Conservation (phyloP, 495 filamentous ascomycete species). For the Trichoderma gamsii region DNA sequence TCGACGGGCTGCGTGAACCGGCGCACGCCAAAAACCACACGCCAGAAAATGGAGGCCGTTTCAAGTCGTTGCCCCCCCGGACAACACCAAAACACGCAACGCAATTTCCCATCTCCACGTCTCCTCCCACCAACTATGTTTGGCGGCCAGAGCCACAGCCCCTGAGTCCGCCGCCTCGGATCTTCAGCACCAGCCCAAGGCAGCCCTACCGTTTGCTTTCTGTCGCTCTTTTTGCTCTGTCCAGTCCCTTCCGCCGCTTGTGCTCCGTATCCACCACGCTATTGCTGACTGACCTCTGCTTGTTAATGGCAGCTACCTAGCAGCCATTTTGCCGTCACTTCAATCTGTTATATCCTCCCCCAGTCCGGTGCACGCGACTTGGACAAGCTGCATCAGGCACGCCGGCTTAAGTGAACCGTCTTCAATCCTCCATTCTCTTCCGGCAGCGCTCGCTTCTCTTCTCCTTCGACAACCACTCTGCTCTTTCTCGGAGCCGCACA, state of each 20-base stretch:
- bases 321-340: not conserved
- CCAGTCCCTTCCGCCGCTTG: not conserved
- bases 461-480: not conserved
- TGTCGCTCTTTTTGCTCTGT: not conserved
- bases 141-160: not conserved
- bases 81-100: constrained; percentile 11
- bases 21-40: not conserved
- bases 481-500: not conserved
- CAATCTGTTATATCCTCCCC: not conserved
- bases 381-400: not conserved
- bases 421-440: no score
- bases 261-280: not conserved
- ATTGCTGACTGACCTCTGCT: not conserved
- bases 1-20: constrained; percentile 3
- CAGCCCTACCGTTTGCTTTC: constrained; percentile 2
- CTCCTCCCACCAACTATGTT: constrained; percentile 13
- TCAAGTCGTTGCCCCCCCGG: constrained; percentile 5
- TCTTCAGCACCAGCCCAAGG: not conserved
- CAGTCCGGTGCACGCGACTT: constrained; percentile 3
- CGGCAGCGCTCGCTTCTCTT: no score
- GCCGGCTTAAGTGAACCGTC: not conserved
- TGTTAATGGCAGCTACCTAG: not conserved
- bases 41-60: not conserved
- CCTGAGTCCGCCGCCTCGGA: constrained; percentile 6
- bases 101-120: constrained; percentile 14